Percentiles rank a stretch among this genome's conserved stretches.
phyloP scores from a whole-genome alignment of 2,329 filamentous ascomycete genomes.

The Aspergillus sp. region DNA sequence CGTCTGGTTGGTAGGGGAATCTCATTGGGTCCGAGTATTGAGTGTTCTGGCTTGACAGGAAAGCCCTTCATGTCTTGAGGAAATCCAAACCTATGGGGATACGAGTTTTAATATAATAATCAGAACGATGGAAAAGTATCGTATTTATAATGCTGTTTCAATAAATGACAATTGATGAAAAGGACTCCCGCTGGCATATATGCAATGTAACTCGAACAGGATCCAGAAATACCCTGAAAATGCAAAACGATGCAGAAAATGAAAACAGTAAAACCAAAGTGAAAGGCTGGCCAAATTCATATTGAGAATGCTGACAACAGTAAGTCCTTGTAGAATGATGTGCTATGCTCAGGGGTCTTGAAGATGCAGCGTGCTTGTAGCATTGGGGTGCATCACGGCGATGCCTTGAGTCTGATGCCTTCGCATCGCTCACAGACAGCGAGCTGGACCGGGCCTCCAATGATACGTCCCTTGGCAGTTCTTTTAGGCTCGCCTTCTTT shows the following conservation, averaged over 20 bases:
- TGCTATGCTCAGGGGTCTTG: no score
- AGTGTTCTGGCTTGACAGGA: no score
- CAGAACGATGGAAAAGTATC: no score
- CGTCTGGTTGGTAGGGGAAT: no score
- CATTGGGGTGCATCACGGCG: constrained; percentile 7
- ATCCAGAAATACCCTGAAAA: constrained; percentile 1
- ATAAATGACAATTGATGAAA: not conserved
- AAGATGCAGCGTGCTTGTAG: no score
- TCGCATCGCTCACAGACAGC: constrained; percentile 61
- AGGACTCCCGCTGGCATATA: constrained; percentile 4
- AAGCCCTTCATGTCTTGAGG: no score
- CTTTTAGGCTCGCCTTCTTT: constrained; percentile 47
- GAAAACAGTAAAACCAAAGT: not conserved
- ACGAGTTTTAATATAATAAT: no score
- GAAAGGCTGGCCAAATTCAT: not conserved
- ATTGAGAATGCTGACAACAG: not conserved
- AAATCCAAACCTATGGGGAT: no score
- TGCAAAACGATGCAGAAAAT: not conserved
- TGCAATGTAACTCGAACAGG: not conserved
- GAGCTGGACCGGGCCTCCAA: constrained; percentile 47
- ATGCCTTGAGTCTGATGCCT: constrained; percentile 58
- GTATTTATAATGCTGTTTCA: not conserved
- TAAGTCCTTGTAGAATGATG: not conserved
- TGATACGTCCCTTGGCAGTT: constrained; percentile 42
- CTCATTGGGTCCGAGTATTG: no score